Evolutionary conservation across 805 yeast species (phyloP).

Genomic region (Phaffomyces thermotolerans): DNA sequence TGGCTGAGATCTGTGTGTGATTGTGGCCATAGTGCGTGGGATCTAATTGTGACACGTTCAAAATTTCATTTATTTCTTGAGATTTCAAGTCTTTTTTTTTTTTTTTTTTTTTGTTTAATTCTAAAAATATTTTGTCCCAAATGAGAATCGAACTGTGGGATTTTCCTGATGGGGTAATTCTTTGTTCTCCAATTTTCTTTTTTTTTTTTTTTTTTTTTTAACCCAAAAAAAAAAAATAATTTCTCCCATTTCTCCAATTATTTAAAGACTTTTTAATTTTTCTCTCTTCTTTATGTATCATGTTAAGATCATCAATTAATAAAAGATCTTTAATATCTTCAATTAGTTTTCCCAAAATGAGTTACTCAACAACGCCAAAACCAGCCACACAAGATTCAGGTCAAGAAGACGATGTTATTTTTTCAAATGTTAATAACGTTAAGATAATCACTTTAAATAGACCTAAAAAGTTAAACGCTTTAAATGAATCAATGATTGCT

Average conservation of each 20-base stretch:
- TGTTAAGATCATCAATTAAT: not conserved
- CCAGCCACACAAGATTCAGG: too few species aligned
- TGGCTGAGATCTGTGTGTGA: constrained; percentile 24
- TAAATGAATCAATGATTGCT: constrained; percentile 67
- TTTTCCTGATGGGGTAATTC: not conserved
- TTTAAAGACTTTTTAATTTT: too few species aligned
- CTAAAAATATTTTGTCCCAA: too few species aligned
- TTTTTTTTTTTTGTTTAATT: too few species aligned
- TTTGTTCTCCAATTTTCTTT: not conserved
- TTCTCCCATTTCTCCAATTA: too few species aligned
- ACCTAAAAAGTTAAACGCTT: constrained; percentile 76
- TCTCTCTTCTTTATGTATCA: too few species aligned
- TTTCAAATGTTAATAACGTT: constrained; percentile 53
- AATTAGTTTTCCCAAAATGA: not conserved
- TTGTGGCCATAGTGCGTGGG: constrained; percentile 23
- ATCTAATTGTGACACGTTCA: too few species aligned
- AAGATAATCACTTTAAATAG: constrained; percentile 75
- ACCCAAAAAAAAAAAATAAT: not conserved
- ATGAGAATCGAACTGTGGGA: too few species aligned
- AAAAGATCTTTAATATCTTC: too few species aligned
- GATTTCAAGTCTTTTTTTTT: too few species aligned
- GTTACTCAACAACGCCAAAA: constrained; percentile 1
- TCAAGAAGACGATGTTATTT: constrained; percentile 48
- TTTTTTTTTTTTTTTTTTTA: not conserved
- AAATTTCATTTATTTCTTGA: too few species aligned